Evolutionary conservation across 306 rosid species (phyloP).

Genomic region (Quercus robur): DNA sequence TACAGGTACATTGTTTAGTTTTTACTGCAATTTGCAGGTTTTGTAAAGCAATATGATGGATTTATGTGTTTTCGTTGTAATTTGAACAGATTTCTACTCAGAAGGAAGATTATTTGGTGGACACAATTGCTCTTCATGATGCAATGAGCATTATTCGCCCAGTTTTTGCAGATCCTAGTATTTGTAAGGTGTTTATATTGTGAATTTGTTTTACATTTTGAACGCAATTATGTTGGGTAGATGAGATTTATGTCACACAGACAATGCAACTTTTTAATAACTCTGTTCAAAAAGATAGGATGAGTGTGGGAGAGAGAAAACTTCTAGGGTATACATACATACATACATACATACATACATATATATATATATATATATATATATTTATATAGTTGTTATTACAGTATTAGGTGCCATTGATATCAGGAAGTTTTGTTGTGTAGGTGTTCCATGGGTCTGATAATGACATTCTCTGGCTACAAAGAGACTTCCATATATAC

Average conservation of each 20-base stretch:
- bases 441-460: constrained; percentile 98
- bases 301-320: background rate
- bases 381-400: background rate
- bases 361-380: background rate
- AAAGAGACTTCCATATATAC: constrained; percentile 89
- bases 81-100: constrained; percentile 65
- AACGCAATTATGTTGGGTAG: background rate
- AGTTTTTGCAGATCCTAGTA: constrained; percentile 65
- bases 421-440: constrained; percentile 28
- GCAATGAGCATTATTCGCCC: constrained; percentile 62
- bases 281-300: background rate
- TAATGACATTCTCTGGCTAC: constrained; percentile 89
- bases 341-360: background rate
- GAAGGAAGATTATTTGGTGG: constrained; percentile 83
- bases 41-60: background rate
- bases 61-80: constrained; percentile 7
- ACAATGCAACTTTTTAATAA: background rate
- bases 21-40: background rate
- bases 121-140: constrained; percentile 83
- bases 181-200: constrained; percentile 69
- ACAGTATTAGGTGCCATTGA: constrained; percentile 3
- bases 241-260: background rate
- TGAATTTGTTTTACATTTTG: constrained; percentile 8
- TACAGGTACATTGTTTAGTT: constrained; percentile 50
- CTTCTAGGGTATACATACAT: background rate